Percentiles rank a stretch among this genome's conserved stretches.
phyloP scores from a whole-genome alignment of 2,329 filamentous ascomycete genomes.

The Aspergillus spinulosporus region DNA sequence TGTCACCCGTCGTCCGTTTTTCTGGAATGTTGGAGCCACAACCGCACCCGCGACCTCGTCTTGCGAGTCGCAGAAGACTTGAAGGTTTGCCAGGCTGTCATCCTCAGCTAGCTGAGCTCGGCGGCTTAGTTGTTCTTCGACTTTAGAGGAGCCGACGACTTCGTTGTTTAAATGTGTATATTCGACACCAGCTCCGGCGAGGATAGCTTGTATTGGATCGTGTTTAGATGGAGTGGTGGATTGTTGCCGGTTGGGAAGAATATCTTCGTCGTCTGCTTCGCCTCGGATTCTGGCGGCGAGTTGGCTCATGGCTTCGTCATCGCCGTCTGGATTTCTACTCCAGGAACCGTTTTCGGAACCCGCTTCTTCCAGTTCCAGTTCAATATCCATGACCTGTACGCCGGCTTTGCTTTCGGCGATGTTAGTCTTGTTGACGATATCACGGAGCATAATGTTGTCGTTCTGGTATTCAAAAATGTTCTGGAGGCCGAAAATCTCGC shows the following conservation, averaged over 20 bases:
- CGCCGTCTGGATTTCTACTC: slow-evolving; percentile 39
- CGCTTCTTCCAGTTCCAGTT: slow-evolving; percentile 62
- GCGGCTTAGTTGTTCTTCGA: slow-evolving; percentile 82
- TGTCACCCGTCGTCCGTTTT: slow-evolving; percentile 48
- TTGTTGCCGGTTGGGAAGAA: slow-evolving; percentile 15
- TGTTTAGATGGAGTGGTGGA: slow-evolving; percentile 44
- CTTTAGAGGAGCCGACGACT: slow-evolving; percentile 85
- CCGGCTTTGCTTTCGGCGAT: slow-evolving; percentile 89
- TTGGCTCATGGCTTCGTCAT: slow-evolving; percentile 70
- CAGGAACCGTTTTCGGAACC: slow-evolving; percentile 45
- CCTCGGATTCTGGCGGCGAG: slow-evolving; percentile 64
- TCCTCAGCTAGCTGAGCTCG: slow-evolving; percentile 60
- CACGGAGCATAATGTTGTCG: slow-evolving; percentile 77
- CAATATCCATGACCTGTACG: slow-evolving; percentile 74
- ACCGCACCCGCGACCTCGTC: slow-evolving; percentile 15
- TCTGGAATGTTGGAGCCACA: slow-evolving; percentile 18
- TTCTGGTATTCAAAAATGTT: slow-evolving; percentile 85
- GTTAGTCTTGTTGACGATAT: slow-evolving; percentile 98
- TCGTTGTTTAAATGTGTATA: slow-evolving; percentile 97
- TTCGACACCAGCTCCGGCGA: slow-evolving; percentile 82
- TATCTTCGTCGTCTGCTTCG: slow-evolving; percentile 27
- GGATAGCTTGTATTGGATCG: slow-evolving; percentile 84
- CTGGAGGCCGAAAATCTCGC: slow-evolving; percentile 86
- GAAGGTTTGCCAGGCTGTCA: slow-evolving; percentile 29
- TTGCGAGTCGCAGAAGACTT: slow-evolving; percentile 36